Evolutionary conservation across 176 grass and related monocot species (phyloP).

Genomic region (Triticum aestivum): DNA sequence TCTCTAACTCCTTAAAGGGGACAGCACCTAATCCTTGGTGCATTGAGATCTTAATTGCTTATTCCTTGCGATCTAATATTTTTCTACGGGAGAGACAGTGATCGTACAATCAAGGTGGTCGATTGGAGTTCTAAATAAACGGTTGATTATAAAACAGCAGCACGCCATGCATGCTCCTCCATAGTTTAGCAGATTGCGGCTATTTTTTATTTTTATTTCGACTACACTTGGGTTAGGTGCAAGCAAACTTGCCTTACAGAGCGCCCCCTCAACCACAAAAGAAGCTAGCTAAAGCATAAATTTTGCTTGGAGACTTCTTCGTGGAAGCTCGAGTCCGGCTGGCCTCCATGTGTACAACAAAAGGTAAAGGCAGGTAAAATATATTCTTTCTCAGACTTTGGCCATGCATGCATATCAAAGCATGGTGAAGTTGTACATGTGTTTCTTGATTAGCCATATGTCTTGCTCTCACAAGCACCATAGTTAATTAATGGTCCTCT

Average conservation of each 20-base stretch:
- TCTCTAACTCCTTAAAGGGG: constrained; percentile 47
- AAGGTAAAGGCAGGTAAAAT: constrained; percentile 7
- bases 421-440: constrained; percentile 10
- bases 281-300: not conserved
- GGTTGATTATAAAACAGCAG: constrained; percentile 24
- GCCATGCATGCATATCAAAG: not conserved
- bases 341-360: constrained; percentile 25
- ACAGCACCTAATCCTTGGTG: constrained; percentile 30
- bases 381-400: not conserved
- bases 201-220: not conserved
- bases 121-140: not conserved
- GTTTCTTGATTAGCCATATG: constrained; percentile 29
- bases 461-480: not conserved
- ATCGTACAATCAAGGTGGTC: constrained; percentile 10
- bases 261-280: not conserved
- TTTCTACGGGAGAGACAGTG: constrained; percentile 9
- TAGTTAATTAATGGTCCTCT: not conserved
- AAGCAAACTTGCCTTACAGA: not conserved
- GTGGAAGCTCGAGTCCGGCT: not conserved
- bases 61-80: constrained; percentile 10
- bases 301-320: not conserved
- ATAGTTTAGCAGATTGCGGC: constrained; percentile 36
- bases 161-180: constrained; percentile 35
- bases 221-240: not conserved
- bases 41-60: constrained; percentile 1